Conservation (phyloP, 129 eudicot species). For the Oenanthe sinensis region DNA sequence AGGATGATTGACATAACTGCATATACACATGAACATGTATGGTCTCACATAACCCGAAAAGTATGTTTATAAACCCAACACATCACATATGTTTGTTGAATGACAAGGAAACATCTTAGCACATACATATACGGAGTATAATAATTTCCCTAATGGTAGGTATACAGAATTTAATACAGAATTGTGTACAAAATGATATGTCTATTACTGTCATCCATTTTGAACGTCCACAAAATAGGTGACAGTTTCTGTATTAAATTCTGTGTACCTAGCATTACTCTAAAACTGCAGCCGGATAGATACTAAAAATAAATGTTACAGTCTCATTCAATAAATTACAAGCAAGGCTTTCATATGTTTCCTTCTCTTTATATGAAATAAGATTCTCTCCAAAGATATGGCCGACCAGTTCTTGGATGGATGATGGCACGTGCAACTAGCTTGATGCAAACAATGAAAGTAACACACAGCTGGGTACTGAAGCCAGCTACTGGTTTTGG, state of each 20-base stretch:
- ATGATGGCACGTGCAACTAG: constrained; percentile 3
- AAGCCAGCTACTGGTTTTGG: not conserved
- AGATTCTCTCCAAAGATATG: constrained; percentile 7
- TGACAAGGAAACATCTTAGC: constrained; percentile 4
- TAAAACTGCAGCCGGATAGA: not conserved
- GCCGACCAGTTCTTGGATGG: constrained; percentile 8
- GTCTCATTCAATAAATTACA: not conserved
- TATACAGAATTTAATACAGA: too few relatives aligned
- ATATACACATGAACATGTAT: not conserved
- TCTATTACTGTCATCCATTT: too few relatives aligned
- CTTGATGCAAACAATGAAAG: not conserved
- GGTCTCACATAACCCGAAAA: not conserved
- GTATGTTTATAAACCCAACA: constrained; percentile 1
- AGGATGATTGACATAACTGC: too few relatives aligned
- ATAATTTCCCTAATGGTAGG: too few relatives aligned
- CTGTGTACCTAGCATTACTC: too few relatives aligned
- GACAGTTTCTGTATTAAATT: too few relatives aligned
- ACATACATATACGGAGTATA: not conserved
- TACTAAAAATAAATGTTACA: not conserved
- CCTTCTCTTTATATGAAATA: not conserved
- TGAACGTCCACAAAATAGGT: too few relatives aligned
- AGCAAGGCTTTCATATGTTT: not conserved
- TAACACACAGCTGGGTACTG: not conserved
- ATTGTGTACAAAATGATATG: too few relatives aligned
- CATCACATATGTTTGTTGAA: not conserved